Evolutionary conservation across 2,329 filamentous ascomycete species (phyloP).

Genomic region (Penicillium sp.): DNA sequence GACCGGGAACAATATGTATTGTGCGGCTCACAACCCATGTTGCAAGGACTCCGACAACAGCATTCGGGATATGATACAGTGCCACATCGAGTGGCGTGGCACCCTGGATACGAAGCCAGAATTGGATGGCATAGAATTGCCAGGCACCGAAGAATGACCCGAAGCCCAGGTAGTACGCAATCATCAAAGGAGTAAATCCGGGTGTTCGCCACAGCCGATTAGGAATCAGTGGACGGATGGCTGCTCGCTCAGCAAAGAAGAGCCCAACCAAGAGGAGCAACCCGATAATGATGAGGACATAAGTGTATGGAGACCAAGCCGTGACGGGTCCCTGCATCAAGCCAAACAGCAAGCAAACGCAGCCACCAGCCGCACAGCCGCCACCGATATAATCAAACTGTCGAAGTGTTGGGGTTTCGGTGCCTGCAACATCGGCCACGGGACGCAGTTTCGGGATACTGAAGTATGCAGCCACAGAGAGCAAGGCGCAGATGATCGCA

Average conservation of each 20-base stretch:
- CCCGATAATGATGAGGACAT: constrained; percentile 55
- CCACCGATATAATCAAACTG: constrained; percentile 51
- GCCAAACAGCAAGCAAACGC: constrained; percentile 63
- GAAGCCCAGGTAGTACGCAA: constrained; percentile 53
- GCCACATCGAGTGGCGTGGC: constrained; percentile 50
- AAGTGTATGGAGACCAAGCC: constrained; percentile 58
- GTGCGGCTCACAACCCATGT: constrained; percentile 55
- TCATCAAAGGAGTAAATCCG: constrained; percentile 52
- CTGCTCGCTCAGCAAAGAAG: constrained; percentile 54
- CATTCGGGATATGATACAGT: constrained; percentile 55
- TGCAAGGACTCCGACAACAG: constrained; percentile 52
- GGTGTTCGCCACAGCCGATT: constrained; percentile 51
- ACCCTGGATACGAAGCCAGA: constrained; percentile 49
- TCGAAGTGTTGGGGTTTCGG: constrained; percentile 38
- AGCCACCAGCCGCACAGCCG: constrained; percentile 54
- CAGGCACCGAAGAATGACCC: constrained; percentile 53
- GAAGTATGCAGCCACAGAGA: constrained; percentile 46
- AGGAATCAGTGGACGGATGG: constrained; percentile 54
- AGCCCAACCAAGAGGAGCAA: constrained; percentile 55
- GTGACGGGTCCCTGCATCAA: constrained; percentile 61
- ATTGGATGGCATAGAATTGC: constrained; percentile 50
- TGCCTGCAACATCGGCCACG: constrained; percentile 37
- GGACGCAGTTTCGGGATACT: constrained; percentile 48
- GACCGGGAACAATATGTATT: constrained; percentile 54
- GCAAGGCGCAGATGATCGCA: constrained; percentile 48